Evolutionary conservation across 2,329 filamentous ascomycete genomes (phyloP).

Genomic region (Herpomyces periplanetae): DNA sequence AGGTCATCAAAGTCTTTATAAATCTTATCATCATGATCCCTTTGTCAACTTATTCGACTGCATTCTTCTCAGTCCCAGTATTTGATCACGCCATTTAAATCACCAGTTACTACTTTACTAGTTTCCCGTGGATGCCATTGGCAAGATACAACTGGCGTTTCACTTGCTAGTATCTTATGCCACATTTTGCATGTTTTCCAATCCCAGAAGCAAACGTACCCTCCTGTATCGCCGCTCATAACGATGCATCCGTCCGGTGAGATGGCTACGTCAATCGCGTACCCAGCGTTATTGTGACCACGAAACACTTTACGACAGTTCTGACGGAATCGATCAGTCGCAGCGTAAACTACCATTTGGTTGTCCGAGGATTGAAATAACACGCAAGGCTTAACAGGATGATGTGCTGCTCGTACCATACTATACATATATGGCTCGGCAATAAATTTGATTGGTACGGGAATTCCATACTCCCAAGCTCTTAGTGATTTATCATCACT

Average conservation of each 20-base stretch:
- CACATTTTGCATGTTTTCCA: slow-evolving; percentile 99
- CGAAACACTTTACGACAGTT: slow-evolving; percentile 90
- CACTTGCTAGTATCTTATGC: slow-evolving; percentile 62
- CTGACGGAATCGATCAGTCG: slow-evolving; percentile 77
- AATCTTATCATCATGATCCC: too few relatives aligned
- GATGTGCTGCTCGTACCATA: slow-evolving; percentile 44
- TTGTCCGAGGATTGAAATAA: slow-evolving; percentile 81
- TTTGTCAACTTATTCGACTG: too few relatives aligned
- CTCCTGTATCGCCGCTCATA: slow-evolving; percentile 45
- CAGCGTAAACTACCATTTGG: slow-evolving; percentile 77
- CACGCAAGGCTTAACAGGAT: slow-evolving; percentile 72
- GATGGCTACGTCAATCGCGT: slow-evolving; percentile 57
- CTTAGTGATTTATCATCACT: slow-evolving; percentile 84
- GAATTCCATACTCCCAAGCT: slow-evolving; percentile 93
- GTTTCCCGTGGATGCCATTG: slow-evolving; percentile 95
- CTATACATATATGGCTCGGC: slow-evolving; percentile 94
- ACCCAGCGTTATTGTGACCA: slow-evolving; percentile 79
- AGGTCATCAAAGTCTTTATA: too few relatives aligned
- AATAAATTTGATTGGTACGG: slow-evolving; percentile 91
- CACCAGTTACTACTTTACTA: slow-evolving; percentile 64
- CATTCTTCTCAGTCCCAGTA: slow-evolving; percentile 67
- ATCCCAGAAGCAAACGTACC: slow-evolving; percentile 85
- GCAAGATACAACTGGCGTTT: slow-evolving; percentile 41
- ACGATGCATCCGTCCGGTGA: slow-evolving; percentile 75
- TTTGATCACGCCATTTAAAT: slow-evolving; percentile 49